Conservation (phyloP, 345 rosid species). For the Pugionium cornutum region DNA sequence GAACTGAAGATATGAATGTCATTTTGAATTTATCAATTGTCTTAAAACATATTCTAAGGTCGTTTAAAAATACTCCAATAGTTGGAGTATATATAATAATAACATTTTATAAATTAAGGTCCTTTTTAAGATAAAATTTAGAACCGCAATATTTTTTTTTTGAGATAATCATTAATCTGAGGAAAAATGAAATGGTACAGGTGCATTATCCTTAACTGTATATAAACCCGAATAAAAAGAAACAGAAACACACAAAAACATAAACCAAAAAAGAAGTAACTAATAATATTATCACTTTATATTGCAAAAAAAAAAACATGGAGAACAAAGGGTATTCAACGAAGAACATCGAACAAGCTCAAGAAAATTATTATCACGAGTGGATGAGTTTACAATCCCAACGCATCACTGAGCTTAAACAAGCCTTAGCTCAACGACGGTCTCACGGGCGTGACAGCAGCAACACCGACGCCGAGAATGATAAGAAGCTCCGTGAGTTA, state of each 20-base stretch:
- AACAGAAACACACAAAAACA: background rate
- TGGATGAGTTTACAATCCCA: conserved; percentile 36
- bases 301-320: background rate
- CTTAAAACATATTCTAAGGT: too few relatives aligned
- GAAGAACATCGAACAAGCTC: conserved; percentile 34
- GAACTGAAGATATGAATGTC: too few relatives aligned
- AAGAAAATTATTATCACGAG: conserved; percentile 21
- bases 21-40: too few relatives aligned
- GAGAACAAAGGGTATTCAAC: conserved; percentile 3
- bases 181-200: background rate
- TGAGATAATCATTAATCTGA: conserved; percentile 12
- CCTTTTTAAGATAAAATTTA: too few relatives aligned
- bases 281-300: background rate
- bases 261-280: conserved; percentile 7
- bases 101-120: too few relatives aligned
- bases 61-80: too few relatives aligned
- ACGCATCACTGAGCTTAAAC: conserved; percentile 28
- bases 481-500: conserved; percentile 26
- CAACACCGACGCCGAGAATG: background rate
- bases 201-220: conserved; percentile 12
- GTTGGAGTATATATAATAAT: too few relatives aligned
- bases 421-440: conserved; percentile 18
- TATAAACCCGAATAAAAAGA: conserved; percentile 24
- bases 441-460: background rate
- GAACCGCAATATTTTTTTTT: background rate